Conservation (phyloP, 2,329 filamentous ascomycete genomes). For the Chaetomium olivaceum region DNA sequence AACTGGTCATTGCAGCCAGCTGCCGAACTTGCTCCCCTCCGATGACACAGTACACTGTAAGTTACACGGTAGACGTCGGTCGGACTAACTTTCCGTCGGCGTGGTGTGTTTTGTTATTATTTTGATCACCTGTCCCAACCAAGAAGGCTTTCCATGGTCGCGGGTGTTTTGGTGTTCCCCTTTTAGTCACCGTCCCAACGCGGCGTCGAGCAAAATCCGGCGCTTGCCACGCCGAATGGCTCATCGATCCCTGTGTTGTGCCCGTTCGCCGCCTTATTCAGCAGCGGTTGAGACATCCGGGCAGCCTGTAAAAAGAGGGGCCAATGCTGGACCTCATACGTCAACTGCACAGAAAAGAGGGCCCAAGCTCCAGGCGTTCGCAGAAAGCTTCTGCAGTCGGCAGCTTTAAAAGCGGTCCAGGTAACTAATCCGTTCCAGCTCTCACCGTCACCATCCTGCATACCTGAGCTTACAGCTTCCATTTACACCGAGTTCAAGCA, state of each 20-base stretch:
- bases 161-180: neutral
- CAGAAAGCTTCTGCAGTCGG: neutral
- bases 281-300: neutral
- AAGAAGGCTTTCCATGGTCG: neutral
- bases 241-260: constrained; percentile 1
- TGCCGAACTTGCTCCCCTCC: neutral
- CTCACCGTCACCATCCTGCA: too few relatives aligned
- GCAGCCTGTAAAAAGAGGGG: neutral
- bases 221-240: constrained; percentile 5
- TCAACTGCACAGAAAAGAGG: constrained; percentile 6
- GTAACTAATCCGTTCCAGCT: neutral
- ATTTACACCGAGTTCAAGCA: neutral
- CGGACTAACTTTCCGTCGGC: neutral
- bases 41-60: neutral
- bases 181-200: neutral
- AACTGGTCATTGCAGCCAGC: neutral
- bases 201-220: neutral
- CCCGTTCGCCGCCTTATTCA: neutral
- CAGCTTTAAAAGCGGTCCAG: neutral
- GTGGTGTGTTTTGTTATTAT: neutral
- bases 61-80: neutral
- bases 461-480: neutral
- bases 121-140: neutral
- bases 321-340: constrained; percentile 8
- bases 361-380: constrained; percentile 5